These are phyloP conservation scores for Kwoniella pini DNA, from an alignment of 768 basidiomycete species.

Conservation along the genomic window DNA sequence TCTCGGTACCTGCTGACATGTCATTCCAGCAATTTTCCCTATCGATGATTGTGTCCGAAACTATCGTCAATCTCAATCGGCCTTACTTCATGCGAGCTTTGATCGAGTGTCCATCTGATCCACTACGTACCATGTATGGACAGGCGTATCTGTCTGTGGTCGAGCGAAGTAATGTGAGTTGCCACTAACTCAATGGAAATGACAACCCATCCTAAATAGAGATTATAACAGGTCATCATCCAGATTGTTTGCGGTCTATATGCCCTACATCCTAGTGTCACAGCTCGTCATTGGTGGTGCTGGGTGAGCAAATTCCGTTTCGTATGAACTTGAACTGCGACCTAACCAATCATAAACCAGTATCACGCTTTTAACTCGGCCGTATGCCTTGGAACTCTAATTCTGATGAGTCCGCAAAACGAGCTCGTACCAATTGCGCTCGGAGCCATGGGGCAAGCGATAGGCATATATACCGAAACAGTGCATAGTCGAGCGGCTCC, in stretches of 20 bases:
- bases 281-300: constrained; percentile 30
- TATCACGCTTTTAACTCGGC: constrained; percentile 41
- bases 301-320: constrained; percentile 29
- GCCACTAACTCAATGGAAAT: not conserved
- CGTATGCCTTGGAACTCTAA: constrained; percentile 30
- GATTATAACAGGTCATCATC: constrained; percentile 20
- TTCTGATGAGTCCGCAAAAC: constrained; percentile 28
- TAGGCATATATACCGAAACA: constrained; percentile 16
- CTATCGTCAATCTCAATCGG: constrained; percentile 25
- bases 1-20: too few relatives aligned
- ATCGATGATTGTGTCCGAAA: constrained; percentile 29
- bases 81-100: constrained; percentile 33
- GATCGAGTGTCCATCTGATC: constrained; percentile 19
- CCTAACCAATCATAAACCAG: constrained; percentile 4
- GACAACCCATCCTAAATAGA: not conserved
- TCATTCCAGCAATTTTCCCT: constrained; percentile 28
- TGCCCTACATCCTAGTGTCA: constrained; percentile 11
- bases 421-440: constrained; percentile 25
- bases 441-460: constrained; percentile 21
- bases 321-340: not conserved
- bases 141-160: constrained; percentile 25
- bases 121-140: constrained; percentile 18
- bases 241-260: constrained; percentile 22
- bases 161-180: constrained; percentile 33
- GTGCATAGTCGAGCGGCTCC: constrained; percentile 5